phyloP scores from a whole-genome alignment of 331 rosid species.

The Arachis monticola region DNA sequence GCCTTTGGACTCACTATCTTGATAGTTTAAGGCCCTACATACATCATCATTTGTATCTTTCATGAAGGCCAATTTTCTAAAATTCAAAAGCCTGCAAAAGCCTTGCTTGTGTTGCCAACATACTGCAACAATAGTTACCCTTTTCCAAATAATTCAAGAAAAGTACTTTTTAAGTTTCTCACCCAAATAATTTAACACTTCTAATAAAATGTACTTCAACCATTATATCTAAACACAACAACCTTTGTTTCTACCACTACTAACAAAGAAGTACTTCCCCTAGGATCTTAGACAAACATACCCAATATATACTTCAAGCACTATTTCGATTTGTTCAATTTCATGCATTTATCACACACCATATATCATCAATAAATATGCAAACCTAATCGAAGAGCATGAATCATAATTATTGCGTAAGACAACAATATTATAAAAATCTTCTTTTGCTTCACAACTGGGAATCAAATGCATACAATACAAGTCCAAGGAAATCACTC shows the following conservation, averaged over 20 bases:
- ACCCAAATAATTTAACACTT: no score
- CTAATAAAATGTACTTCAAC: no score
- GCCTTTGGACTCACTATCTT: background rate
- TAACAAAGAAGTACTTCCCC: no score
- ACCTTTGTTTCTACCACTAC: no score
- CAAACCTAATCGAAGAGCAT: background rate
- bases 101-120: background rate
- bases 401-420: background rate
- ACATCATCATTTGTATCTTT: slow-evolving; percentile 3
- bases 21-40: background rate
- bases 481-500: slow-evolving; percentile 4
- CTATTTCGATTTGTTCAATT: background rate
- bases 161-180: no score
- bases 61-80: slow-evolving; percentile 5
- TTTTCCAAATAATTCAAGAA: no score
- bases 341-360: background rate
- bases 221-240: no score
- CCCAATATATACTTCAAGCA: background rate
- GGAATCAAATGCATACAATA: background rate
- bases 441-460: background rate
- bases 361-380: background rate
- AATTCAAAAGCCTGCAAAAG: background rate
- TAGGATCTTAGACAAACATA: no score
- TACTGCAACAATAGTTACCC: background rate
- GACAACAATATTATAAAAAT: background rate